Conservation (phyloP, 768 basidiomycete species). For the Leccinum aurantiacum region DNA sequence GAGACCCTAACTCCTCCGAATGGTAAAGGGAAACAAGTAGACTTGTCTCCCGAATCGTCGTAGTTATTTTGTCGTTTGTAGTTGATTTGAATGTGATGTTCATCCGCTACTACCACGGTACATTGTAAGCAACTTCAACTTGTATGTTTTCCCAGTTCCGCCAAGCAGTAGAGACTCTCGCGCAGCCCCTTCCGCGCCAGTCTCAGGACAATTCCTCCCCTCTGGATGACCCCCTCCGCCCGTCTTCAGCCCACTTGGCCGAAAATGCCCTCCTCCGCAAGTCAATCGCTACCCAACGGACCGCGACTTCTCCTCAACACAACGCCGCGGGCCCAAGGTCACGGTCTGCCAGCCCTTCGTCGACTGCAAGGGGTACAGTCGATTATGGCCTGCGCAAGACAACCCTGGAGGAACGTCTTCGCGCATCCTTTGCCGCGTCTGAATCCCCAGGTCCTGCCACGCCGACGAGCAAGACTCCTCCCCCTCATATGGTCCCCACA, state of each 20-base stretch:
- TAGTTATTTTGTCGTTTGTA: conserved; percentile 15
- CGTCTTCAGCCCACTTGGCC: conserved; percentile 55
- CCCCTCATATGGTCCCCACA: conserved; percentile 27
- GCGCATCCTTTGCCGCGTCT: conserved; percentile 57
- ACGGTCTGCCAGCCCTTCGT: conserved; percentile 28
- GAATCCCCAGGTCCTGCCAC: conserved; percentile 51
- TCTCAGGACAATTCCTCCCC: conserved; percentile 32
- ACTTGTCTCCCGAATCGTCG: conserved; percentile 16
- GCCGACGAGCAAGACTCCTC: conserved; percentile 45
- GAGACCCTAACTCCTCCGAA: conserved; percentile 28
- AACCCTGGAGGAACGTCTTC: conserved; percentile 75
- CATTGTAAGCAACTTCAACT: not conserved
- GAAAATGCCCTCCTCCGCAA: conserved; percentile 67
- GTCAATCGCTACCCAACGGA: conserved; percentile 55
- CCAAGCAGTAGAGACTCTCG: conserved; percentile 70
- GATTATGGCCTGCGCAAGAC: conserved; percentile 44
- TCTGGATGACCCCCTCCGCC: conserved; percentile 28
- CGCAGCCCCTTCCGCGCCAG: conserved; percentile 45
- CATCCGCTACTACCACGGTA: not conserved
- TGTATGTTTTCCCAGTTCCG: conserved; percentile 75
- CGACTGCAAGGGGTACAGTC: conserved; percentile 11
- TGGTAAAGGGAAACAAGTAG: conserved; percentile 63
- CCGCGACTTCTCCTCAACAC: conserved; percentile 39
- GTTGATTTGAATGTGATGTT: conserved; percentile 4
- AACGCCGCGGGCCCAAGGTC: conserved; percentile 15